These are phyloP conservation scores for Fusarium sp. DNA, from an alignment of 2,329 filamentous ascomycete species.

Conservation along the genomic window DNA sequence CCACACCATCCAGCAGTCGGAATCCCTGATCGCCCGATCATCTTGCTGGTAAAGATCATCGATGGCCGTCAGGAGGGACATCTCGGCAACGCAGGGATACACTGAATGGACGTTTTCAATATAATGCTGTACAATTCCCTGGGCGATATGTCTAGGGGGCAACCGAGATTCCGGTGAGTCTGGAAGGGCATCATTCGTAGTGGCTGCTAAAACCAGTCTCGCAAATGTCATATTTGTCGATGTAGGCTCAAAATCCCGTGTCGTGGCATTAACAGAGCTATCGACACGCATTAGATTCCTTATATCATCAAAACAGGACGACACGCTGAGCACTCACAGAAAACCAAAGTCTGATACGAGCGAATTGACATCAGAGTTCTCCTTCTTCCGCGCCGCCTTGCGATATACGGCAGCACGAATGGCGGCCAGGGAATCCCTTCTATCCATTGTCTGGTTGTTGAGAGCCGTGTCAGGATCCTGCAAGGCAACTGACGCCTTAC, in stretches of 20 bases:
- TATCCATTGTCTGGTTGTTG: conserved; percentile 58
- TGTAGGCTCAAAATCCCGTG: conserved; percentile 91
- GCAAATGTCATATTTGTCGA: conserved; percentile 93
- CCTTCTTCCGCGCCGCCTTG: conserved; percentile 73
- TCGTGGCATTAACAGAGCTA: conserved; percentile 93
- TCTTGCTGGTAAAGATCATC: conserved; percentile 84
- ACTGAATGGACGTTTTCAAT: conserved; percentile 84
- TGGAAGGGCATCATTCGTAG: conserved; percentile 79
- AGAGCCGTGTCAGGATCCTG: conserved; percentile 66
- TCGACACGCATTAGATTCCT: conserved; percentile 12
- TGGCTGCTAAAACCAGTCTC: conserved; percentile 85
- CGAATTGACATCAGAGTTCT: conserved; percentile 90
- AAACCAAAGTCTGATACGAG: conserved; percentile 95
- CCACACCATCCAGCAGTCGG: conserved; percentile 88
- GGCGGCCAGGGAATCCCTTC: conserved; percentile 72
- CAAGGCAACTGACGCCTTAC: conserved; percentile 77
- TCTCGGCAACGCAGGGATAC: conserved; percentile 86
- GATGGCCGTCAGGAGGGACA: conserved; percentile 79
- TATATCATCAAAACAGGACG: not conserved
- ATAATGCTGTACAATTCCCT: conserved; percentile 82
- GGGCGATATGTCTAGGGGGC: conserved; percentile 77
- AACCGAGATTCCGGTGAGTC: conserved; percentile 70
- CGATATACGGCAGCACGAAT: conserved; percentile 74
- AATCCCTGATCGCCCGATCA: conserved; percentile 70
- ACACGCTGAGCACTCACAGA: conserved; percentile 66